Conservation (phyloP, 1,284 basidiomycete genomes). For the Trichosporon faecale region DNA sequence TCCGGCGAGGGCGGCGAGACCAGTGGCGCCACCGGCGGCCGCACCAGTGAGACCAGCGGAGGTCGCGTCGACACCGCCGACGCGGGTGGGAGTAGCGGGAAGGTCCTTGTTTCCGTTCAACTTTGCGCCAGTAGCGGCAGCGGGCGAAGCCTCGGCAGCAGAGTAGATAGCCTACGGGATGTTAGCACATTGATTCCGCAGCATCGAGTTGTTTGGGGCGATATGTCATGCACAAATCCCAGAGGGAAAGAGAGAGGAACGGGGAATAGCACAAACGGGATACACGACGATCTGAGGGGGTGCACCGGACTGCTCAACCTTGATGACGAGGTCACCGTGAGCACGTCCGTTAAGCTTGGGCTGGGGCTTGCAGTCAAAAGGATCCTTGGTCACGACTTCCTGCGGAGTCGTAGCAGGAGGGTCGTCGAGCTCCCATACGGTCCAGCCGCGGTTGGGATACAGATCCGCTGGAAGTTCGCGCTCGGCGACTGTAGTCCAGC, state of each 20-base stretch:
- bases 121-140: slow-evolving; percentile 18
- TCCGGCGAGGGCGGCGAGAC: slow-evolving; percentile 14
- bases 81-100: slow-evolving; percentile 15
- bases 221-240: slow-evolving; percentile 29
- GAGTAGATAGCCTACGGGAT: slow-evolving; percentile 36
- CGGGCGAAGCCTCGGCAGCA: slow-evolving; percentile 39
- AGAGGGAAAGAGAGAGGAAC: slow-evolving; percentile 14
- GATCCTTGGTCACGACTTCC: not conserved
- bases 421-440: slow-evolving; percentile 34
- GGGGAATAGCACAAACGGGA: slow-evolving; percentile 16
- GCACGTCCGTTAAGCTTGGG: not conserved
- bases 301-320: not conserved
- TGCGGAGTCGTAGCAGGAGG: not conserved
- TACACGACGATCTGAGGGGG: slow-evolving; percentile 12
- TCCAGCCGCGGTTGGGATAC: slow-evolving; percentile 41
- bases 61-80: not conserved
- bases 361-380: not conserved
- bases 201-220: slow-evolving; percentile 6
- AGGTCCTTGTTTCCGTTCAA: slow-evolving; percentile 17
- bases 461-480: slow-evolving; percentile 34
- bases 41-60: not conserved
- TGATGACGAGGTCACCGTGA: slow-evolving; percentile 11
- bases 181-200: slow-evolving; percentile 19
- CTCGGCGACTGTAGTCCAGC: slow-evolving; percentile 35
- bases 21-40: slow-evolving; percentile 13